Conservation (phyloP, 2,329 filamentous ascomycete genomes). For the Penicillium hordei region DNA sequence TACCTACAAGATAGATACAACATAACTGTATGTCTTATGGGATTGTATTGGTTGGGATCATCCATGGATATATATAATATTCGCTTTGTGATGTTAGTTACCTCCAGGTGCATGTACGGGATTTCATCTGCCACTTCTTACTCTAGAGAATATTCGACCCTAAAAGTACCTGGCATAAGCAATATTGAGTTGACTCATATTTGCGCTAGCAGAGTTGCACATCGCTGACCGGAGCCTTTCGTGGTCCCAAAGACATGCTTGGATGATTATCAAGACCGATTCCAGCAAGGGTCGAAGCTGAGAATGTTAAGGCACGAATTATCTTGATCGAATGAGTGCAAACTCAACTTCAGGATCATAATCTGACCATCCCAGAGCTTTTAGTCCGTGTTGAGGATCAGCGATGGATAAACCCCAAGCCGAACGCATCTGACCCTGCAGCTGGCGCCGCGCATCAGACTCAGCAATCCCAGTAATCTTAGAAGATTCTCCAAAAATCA, state of each 20-base stretch:
- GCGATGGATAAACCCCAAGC: conserved; percentile 44
- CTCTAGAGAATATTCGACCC: no score
- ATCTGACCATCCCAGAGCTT: conserved; percentile 37
- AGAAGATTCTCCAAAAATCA: conserved; percentile 48
- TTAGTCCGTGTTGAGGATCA: conserved; percentile 39
- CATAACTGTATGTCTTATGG: background rate
- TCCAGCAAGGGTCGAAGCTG: background rate
- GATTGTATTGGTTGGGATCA: background rate
- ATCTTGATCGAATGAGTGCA: background rate
- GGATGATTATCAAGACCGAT: background rate
- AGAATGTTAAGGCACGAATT: background rate
- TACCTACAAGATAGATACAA: background rate
- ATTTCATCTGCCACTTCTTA: no score
- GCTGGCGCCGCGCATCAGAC: conserved; percentile 29
- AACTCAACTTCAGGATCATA: conserved; percentile 26
- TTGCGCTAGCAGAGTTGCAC: background rate
- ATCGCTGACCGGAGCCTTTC: background rate
- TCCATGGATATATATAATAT: no score
- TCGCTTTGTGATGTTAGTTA: no score
- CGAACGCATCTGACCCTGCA: conserved; percentile 25
- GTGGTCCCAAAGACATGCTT: background rate
- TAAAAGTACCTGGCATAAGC: background rate
- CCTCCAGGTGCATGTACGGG: no score
- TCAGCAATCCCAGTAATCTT: conserved; percentile 43
- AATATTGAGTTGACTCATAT: background rate